These are phyloP conservation scores for Dissophora ornata DNA, from an alignment of 192 early-diverging fungal genomes.

Conservation along the genomic window DNA sequence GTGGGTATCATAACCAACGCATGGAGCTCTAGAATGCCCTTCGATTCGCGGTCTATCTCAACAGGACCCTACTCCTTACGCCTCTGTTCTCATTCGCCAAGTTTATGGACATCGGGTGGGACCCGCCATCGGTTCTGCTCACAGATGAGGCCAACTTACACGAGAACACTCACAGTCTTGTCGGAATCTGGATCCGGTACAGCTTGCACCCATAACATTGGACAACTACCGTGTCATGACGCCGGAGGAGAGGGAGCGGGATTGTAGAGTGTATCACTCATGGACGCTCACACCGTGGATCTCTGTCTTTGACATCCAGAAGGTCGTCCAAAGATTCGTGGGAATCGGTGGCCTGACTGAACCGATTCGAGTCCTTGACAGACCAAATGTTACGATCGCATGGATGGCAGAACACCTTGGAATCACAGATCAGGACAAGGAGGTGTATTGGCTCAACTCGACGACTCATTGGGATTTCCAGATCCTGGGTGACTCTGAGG, in stretches of 20 bases:
- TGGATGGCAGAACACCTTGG: conserved; percentile 7
- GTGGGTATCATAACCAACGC: conserved; percentile 62
- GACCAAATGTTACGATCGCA: conserved; percentile 11
- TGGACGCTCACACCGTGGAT: conserved; percentile 20
- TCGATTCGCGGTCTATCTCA: conserved; percentile 43
- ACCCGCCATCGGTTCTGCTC: neutral
- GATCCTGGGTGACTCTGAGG: conserved; percentile 19
- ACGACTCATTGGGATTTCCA: neutral
- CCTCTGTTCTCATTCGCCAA: conserved; percentile 14
- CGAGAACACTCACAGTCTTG: too few species aligned
- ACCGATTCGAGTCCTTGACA: conserved; percentile 13
- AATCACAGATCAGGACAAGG: neutral
- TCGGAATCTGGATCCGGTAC: too few species aligned
- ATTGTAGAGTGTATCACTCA: neutral
- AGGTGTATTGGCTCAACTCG: conserved; percentile 20
- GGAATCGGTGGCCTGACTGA: neutral
- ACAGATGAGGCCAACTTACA: neutral
- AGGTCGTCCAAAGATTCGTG: neutral
- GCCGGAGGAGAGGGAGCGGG: neutral
- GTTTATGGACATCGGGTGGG: neutral
- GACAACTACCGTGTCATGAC: too few species aligned
- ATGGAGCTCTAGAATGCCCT: conserved; percentile 57
- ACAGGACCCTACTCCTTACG: conserved; percentile 59
- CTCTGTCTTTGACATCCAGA: neutral
- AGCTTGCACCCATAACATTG: too few species aligned